Conservation (phyloP, 202 grass and related monocot genomes). For the Dendrocalamus latiflorus region DNA sequence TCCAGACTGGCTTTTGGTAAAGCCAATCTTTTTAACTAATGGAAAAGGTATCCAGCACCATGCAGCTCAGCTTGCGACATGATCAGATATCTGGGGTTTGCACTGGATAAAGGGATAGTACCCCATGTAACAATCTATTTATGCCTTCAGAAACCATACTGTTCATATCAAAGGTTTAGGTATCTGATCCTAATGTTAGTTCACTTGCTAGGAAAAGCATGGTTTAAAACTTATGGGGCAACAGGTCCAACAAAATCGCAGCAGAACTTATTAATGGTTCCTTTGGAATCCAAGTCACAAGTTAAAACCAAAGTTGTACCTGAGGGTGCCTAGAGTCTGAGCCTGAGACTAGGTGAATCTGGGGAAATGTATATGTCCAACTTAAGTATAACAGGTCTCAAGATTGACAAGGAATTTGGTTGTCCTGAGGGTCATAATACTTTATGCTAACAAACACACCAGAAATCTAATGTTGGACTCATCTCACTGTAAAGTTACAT, state of each 20-base stretch:
- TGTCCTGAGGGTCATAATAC: background rate
- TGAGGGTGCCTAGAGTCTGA: background rate
- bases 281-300: background rate
- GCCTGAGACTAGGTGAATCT: background rate
- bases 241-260: background rate
- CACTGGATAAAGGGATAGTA: background rate
- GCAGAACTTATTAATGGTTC: background rate
- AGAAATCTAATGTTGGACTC: background rate
- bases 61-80: background rate
- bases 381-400: background rate
- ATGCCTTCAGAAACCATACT: background rate
- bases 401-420: background rate
- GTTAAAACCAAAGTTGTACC: constrained; percentile 7
- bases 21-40: constrained; percentile 8
- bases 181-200: background rate
- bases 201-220: background rate
- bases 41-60: background rate
- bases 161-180: background rate
- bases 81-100: background rate
- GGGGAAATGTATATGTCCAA: background rate
- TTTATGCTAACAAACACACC: constrained; percentile 5
- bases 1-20: background rate
- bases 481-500: background rate
- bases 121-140: background rate
- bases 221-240: background rate